Evolutionary conservation across 352 stramenopile genomes (phyloP).

Genomic region (Nothophytophthora sp.): DNA sequence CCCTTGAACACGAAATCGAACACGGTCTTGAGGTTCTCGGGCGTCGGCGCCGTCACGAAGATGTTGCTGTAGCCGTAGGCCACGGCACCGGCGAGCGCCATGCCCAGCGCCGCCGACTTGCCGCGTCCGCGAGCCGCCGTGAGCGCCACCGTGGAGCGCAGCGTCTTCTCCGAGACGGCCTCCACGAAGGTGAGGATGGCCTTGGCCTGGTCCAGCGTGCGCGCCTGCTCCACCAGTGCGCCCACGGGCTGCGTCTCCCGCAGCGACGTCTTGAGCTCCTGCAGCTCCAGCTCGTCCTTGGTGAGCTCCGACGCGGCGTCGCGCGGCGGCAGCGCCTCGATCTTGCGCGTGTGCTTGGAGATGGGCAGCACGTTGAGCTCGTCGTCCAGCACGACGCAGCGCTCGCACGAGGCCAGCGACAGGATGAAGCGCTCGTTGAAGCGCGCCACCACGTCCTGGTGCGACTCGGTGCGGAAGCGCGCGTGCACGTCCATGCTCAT

Average conservation of each 20-base stretch:
- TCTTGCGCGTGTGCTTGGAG: slow-evolving; percentile 90
- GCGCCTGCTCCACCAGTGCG: slow-evolving; percentile 94
- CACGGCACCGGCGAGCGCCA: slow-evolving; percentile 83
- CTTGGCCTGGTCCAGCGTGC: slow-evolving; percentile 95
- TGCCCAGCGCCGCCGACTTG: slow-evolving; percentile 98
- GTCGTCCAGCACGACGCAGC: slow-evolving; percentile 98
- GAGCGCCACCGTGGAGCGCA: slow-evolving; percentile 94
- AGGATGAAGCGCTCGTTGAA: slow-evolving; percentile 99
- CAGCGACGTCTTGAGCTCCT: slow-evolving; percentile 95
- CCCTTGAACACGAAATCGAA: slow-evolving; percentile 99
- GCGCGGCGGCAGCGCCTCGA: slow-evolving; percentile 78
- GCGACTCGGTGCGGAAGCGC: slow-evolving; percentile 91
- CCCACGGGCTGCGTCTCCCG: slow-evolving; percentile 95
- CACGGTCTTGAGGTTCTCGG: slow-evolving; percentile 98
- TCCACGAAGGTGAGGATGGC: slow-evolving; percentile 98
- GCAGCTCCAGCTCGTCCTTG: slow-evolving; percentile 89
- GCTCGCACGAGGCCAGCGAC: slow-evolving; percentile 93
- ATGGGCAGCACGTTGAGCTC: slow-evolving; percentile 99
- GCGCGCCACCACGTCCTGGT: slow-evolving; percentile 95
- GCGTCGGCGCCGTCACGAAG: slow-evolving; percentile 97
- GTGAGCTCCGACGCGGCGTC: slow-evolving; percentile 58
- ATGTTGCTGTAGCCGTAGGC: slow-evolving; percentile 94
- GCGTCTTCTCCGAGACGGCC: slow-evolving; percentile 96
- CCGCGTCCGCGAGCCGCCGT: slow-evolving; percentile 92
- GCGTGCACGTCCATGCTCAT: slow-evolving; percentile 98